Conservation (phyloP, 768 basidiomycete species). For the Hortiboletus flavorubellus region DNA sequence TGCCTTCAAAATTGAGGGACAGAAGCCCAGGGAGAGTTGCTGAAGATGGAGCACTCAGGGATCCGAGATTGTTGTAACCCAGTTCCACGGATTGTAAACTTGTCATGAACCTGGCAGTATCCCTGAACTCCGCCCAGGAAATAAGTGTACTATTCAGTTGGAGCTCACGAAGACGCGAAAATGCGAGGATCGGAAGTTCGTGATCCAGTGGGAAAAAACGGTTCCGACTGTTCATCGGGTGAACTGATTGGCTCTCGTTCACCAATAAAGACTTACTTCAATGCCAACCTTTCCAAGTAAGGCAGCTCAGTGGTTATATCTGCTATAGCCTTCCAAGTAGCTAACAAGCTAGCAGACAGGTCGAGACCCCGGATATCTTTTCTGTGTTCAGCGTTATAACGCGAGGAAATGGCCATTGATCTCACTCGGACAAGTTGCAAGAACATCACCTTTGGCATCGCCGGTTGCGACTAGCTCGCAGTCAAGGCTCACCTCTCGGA, state of each 20-base stretch:
- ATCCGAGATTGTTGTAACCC: constrained; percentile 61
- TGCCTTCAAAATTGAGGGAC: constrained; percentile 68
- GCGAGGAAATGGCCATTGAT: constrained; percentile 4
- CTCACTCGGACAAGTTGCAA: constrained; percentile 66
- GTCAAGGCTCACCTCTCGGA: constrained; percentile 82
- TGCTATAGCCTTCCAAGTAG: constrained; percentile 68
- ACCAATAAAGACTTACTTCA: constrained; percentile 66
- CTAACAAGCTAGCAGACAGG: constrained; percentile 71
- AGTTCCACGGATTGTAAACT: constrained; percentile 56
- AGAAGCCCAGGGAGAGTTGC: constrained; percentile 34
- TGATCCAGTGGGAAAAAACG: constrained; percentile 49
- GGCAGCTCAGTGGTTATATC: constrained; percentile 61
- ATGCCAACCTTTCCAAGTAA: constrained; percentile 56
- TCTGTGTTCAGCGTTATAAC: constrained; percentile 13
- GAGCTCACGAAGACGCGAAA: constrained; percentile 55
- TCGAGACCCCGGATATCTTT: constrained; percentile 78
- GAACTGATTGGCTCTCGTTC: constrained; percentile 15
- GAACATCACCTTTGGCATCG: constrained; percentile 48
- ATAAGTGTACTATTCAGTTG: constrained; percentile 73
- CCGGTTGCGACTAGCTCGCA: constrained; percentile 57
- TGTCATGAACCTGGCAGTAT: constrained; percentile 51
- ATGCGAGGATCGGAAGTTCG: constrained; percentile 38
- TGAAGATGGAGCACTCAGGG: constrained; percentile 23
- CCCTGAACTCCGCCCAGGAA: constrained; percentile 64
- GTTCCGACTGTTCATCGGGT: constrained; percentile 52